Conservation (phyloP, 1,284 basidiomycete genomes). For the Anthracocystis walkeri region DNA sequence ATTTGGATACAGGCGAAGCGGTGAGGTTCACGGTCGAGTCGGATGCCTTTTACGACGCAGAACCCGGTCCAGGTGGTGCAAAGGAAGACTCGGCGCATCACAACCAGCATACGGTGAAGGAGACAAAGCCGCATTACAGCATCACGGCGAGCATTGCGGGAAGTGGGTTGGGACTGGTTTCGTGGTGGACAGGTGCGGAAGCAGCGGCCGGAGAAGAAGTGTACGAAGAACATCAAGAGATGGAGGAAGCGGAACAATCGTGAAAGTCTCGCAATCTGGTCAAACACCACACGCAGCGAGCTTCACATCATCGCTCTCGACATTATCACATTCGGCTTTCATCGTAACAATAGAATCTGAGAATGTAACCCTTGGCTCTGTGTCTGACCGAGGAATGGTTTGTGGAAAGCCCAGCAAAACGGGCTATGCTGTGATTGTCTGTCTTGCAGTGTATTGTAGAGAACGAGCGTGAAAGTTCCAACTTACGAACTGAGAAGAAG, state of each 20-base stretch:
- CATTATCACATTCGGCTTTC: not conserved
- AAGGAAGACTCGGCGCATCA: conserved; percentile 23
- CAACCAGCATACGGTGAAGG: conserved; percentile 36
- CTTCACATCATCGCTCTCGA: not conserved
- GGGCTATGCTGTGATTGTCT: too few species aligned
- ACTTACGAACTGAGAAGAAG: too few species aligned
- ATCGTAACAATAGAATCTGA: too few species aligned
- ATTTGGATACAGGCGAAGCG: conserved; percentile 84
- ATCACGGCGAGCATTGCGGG: conserved; percentile 79
- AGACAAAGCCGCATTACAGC: conserved; percentile 44
- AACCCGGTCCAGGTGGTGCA: conserved; percentile 78
- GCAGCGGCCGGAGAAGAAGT: conserved; percentile 55
- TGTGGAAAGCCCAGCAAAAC: too few species aligned
- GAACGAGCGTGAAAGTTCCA: too few species aligned
- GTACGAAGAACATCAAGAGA: conserved; percentile 14
- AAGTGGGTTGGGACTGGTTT: conserved; percentile 80
- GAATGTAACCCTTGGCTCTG: too few species aligned
- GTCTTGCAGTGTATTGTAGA: too few species aligned
- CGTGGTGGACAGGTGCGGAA: conserved; percentile 73
- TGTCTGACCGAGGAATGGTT: too few species aligned
- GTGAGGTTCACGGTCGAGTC: conserved; percentile 88
- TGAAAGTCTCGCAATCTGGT: conserved; percentile 20
- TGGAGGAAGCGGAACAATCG: conserved; percentile 4
- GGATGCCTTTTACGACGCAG: conserved; percentile 89
- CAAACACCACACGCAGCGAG: conserved; percentile 24